Conservation (phyloP, 371 early-diverging fungal species). For the Mucor indicus region DNA sequence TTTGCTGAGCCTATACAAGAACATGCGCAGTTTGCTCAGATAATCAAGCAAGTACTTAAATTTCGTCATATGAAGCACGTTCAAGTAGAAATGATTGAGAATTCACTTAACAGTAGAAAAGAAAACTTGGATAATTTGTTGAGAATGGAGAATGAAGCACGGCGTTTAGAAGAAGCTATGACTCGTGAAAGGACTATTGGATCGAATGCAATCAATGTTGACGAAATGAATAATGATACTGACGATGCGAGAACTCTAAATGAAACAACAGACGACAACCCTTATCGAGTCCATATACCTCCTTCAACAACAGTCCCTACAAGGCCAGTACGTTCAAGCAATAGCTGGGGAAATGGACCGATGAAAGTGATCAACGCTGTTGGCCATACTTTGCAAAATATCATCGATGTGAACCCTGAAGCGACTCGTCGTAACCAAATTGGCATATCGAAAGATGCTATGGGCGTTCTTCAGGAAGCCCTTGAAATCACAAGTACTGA, state of each 20-base stretch:
- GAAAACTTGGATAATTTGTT: conserved; percentile 64
- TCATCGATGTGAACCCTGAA: conserved; percentile 95
- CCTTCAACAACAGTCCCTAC: conserved; percentile 8
- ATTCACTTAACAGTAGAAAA: conserved; percentile 70
- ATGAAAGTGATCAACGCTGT: conserved; percentile 60
- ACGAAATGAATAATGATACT: conserved; percentile 18
- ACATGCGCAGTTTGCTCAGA: conserved; percentile 82
- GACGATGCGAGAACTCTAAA: too few species aligned
- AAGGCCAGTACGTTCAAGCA: conserved; percentile 11
- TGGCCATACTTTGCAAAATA: conserved; percentile 76
- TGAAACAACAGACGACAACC: background rate
- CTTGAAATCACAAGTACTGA: conserved; percentile 69
- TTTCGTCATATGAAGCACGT: conserved; percentile 84
- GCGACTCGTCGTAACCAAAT: conserved; percentile 87
- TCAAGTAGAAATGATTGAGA: conserved; percentile 78
- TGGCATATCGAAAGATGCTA: conserved; percentile 83
- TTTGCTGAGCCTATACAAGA: conserved; percentile 85
- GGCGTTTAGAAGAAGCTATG: conserved; percentile 79
- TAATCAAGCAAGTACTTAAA: conserved; percentile 81
- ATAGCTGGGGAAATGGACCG: conserved; percentile 40
- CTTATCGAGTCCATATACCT: conserved; percentile 5
- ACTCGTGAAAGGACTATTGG: conserved; percentile 40
- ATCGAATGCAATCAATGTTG: conserved; percentile 25
- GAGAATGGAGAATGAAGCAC: conserved; percentile 80
- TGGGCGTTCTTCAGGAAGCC: conserved; percentile 74